Base-by-base conservation (phyloP, 1,139 yeast genomes). In the Casaregolazyma lundiana region DNA sequence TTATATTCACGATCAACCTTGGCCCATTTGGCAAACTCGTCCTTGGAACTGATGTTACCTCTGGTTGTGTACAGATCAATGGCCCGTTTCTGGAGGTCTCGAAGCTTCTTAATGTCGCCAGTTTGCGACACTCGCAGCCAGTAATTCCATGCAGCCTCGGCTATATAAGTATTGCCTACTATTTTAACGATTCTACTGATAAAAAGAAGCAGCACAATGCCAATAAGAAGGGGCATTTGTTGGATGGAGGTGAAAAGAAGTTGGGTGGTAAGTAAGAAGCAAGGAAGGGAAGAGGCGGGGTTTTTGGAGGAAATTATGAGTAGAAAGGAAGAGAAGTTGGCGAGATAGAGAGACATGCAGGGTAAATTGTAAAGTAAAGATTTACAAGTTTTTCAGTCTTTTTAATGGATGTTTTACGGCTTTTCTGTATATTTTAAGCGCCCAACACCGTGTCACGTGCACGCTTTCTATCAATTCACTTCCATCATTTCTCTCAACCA, bases 21-120 rank as follows among this genome's bases (percentile, higher is more conserved):
- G 2, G 97, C 95, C 98, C 98, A 92, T 59, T 78, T 82, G 41
- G 97, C 97, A 64, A 90, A 92, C 58, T 92, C 82, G 62, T 92
- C 97, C 64, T 90, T 97, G 4, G 97, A 94, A 51, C 89, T 79
- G 13, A 90, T 76, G 6, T 74, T 59, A 39, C 78, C 70, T 53
- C 89, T 76, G 55, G 82, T 78, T 11, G 68, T 69, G 53, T 76
- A 70, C 21, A 81, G 61, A 20, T 67, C 64, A 6, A 65, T 60
- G 41, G 83, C 76, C 55, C 82, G 77, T 6, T 60, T 56, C 49
- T 75, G 71, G 50, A 75, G 69, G 1, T 53, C 52, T 6, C 70
- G 63, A 43, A 78, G 67, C 43, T 68, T 61, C 19, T 65, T 48
- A 59, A 63, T 55, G 56, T 64, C 47, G 63, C 71, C 37, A 59